Evolutionary conservation across 768 basidiomycete species (phyloP).

Genomic region (Ramaria sp.): DNA sequence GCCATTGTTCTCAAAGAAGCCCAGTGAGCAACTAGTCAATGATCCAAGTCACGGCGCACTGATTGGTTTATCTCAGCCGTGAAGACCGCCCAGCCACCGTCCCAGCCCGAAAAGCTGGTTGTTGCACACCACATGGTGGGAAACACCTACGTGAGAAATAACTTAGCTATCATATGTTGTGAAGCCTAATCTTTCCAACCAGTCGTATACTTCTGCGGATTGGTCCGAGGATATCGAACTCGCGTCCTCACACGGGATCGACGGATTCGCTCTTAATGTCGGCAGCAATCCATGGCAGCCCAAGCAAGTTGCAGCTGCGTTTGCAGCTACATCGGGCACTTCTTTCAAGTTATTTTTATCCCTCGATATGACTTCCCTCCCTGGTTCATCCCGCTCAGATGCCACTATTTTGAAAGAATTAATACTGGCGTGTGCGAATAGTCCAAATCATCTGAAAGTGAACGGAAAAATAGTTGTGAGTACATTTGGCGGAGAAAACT

Average conservation of each 20-base stretch:
- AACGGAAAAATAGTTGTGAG: slow-evolving; percentile 44
- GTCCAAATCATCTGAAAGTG: slow-evolving; percentile 49
- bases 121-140: slow-evolving; percentile 34
- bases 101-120: slow-evolving; percentile 17
- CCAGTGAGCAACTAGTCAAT: too few species aligned
- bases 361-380: slow-evolving; percentile 35
- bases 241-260: slow-evolving; percentile 48
- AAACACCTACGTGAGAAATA: slow-evolving; percentile 35
- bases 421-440: slow-evolving; percentile 39
- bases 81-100: too few species aligned
- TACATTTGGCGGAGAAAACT: slow-evolving; percentile 61
- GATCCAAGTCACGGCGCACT: too few species aligned
- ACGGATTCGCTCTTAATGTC: slow-evolving; percentile 63
- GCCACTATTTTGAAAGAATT: slow-evolving; percentile 40
- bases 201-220: slow-evolving; percentile 33
- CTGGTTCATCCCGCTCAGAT: slow-evolving; percentile 38
- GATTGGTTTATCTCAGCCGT: too few species aligned
- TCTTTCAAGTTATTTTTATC: slow-evolving; percentile 26
- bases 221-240: slow-evolving; percentile 45
- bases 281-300: slow-evolving; percentile 56
- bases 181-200: too few species aligned
- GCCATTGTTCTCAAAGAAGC: too few species aligned
- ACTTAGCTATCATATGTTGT: neutral
- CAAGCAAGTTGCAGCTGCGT: slow-evolving; percentile 53
- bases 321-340: slow-evolving; percentile 17